Base-by-base conservation (phyloP, 805 yeast species). In the Pichia sporocuriosa region DNA sequence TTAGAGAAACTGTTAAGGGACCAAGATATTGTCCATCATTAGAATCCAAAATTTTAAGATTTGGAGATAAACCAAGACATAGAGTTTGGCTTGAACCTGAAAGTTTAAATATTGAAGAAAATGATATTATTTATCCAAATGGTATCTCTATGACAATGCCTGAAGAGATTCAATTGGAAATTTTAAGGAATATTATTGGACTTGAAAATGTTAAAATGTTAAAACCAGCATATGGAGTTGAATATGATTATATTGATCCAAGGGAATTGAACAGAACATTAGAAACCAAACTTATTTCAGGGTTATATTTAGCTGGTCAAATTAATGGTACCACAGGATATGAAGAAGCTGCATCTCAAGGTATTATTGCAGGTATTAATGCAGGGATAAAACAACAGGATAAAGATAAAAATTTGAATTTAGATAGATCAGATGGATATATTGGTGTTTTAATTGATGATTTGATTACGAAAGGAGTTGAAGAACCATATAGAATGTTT, bases 191-290 rank as follows among this genome's bases (percentile, higher is more conserved):
- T 67, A 84, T 93, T 46, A 84, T 87, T 4, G 99, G 99, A 0
- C 73, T 95, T 37, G 95, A 86, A 53, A 78, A 84, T 49, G 96
- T 84, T 0, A 68, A 65, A n/a, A 86, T 93, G 84, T 58, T 82
- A 11, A 96, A 89, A 57, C 96, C 97, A 0, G 99, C 97, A 0
- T 93, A 93, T 58, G 99, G 99, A n/a, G 98, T 93, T 2, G 98
- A 93, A 61, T 93, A 93, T 58, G 98, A 93, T 56, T 93, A 86
- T 58, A 81, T 93, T 23, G 96, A 93, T 56, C 98, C 99, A 2
- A 72, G 95, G 49, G 96, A 89, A 55, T 68, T 93, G 42, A 70
- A 71, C 40, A 72, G 69, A 34, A 84, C 94, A 0, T 62, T 93
- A 35, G 96, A 90, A 56, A 86, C 97, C 0, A 88, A 86, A 53